These are phyloP conservation scores for Trichoderma gamsii DNA, from an alignment of 495 filamentous ascomycete genomes.

Conservation along the genomic window DNA sequence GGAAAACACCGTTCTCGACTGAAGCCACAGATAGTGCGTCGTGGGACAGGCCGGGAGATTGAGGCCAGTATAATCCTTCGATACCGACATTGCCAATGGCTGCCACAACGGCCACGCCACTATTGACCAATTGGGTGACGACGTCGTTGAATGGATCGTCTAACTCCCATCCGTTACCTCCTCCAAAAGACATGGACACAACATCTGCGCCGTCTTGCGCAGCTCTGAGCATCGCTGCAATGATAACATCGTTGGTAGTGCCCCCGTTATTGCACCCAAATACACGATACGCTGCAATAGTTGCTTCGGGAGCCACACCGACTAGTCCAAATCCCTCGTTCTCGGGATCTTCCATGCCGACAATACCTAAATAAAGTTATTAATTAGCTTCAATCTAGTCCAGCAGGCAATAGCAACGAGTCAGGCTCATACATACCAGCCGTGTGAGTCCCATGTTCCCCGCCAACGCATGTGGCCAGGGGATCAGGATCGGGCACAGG, in stretches of 20 bases:
- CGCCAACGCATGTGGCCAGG: constrained; percentile 28
- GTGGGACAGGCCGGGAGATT: constrained; percentile 14
- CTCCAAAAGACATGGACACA: constrained; percentile 33
- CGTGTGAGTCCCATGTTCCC: constrained; percentile 40
- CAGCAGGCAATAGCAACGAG: neutral
- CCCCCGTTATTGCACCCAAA: constrained; percentile 24
- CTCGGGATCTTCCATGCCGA: constrained; percentile 22
- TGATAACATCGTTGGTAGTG: constrained; percentile 31
- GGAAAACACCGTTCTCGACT: neutral
- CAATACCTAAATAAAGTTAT: neutral
- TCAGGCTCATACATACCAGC: constrained; percentile 21
- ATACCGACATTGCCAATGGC: constrained; percentile 22
- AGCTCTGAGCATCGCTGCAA: constrained; percentile 37
- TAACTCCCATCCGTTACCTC: constrained; percentile 18
- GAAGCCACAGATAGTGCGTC: neutral
- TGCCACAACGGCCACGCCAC: constrained; percentile 26
- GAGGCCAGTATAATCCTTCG: constrained; percentile 16
- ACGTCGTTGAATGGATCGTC: constrained; percentile 22
- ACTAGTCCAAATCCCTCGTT: constrained; percentile 26
- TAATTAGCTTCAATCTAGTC: neutral
- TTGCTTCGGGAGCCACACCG: constrained; percentile 44
- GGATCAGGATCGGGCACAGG: constrained; percentile 19
- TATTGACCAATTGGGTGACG: constrained; percentile 18
- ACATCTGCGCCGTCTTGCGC: constrained; percentile 40
- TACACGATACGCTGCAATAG: constrained; percentile 38